A percentile compares a stretch with the other conserved stretches of the same genome.
Conservation (phyloP, 345 rosid species). For the Jatropha curcas region DNA sequence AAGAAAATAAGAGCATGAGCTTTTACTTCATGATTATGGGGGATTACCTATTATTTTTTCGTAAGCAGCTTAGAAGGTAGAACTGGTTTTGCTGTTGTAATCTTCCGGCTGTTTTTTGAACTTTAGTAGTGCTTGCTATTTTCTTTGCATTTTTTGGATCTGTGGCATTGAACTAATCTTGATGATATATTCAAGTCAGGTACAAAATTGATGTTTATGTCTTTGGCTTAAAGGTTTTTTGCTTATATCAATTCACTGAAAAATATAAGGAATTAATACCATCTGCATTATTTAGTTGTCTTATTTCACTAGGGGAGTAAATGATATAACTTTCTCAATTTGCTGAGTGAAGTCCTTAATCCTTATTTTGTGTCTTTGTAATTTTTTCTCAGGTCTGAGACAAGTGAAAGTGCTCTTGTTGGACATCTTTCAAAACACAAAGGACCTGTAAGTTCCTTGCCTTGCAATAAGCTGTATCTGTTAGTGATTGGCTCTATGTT, state of each 20-base stretch:
- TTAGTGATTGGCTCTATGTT: conserved; percentile 3
- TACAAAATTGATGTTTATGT: neutral
- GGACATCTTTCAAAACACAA: conserved; percentile 80
- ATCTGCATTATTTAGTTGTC: neutral
- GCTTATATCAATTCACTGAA: neutral
- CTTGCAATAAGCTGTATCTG: neutral
- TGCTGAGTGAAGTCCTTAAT: neutral
- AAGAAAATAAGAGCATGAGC: neutral
- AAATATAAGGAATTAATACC: neutral
- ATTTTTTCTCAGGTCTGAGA: conserved; percentile 50
- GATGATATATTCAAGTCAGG: neutral
- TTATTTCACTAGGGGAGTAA: neutral
- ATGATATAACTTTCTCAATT: neutral
- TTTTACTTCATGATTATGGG: neutral
- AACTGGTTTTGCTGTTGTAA: neutral
- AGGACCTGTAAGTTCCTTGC: conserved; percentile 81
- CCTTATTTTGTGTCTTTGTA: neutral
- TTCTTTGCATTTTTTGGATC: neutral
- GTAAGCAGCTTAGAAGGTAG: too few relatives aligned
- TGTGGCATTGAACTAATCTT: neutral
- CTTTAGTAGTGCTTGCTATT: neutral
- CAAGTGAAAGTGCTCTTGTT: conserved; percentile 59
- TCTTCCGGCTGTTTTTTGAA: neutral
- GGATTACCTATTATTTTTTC: neutral
- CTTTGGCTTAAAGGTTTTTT: neutral